A percentile compares a stretch with the other conserved stretches of the same genome.
Evolutionary conservation across 768 basidiomycete species (phyloP).

Genomic region (Peribolospora baueri): DNA sequence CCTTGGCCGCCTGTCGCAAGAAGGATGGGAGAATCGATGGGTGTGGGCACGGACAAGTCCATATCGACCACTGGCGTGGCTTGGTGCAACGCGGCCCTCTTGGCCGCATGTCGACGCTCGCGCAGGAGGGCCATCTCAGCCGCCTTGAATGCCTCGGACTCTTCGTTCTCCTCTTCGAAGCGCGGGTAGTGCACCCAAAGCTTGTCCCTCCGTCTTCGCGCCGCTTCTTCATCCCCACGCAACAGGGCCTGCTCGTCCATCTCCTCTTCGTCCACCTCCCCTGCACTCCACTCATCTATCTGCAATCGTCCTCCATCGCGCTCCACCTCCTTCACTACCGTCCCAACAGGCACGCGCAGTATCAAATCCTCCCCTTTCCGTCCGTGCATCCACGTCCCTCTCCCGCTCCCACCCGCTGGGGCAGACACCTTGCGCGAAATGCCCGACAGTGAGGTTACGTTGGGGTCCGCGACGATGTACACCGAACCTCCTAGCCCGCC

Average conservation of each 20-base stretch:
- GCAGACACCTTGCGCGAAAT: slow-evolving; percentile 46
- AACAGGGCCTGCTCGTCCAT: slow-evolving; percentile 2
- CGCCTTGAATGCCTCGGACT: slow-evolving; percentile 41
- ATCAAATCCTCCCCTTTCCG: slow-evolving; percentile 43
- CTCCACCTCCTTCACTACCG: slow-evolving; percentile 51
- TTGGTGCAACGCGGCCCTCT: slow-evolving; percentile 9
- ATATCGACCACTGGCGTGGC: slow-evolving; percentile 19
- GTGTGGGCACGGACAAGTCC: slow-evolving; percentile 9
- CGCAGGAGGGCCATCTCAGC: slow-evolving; percentile 38
- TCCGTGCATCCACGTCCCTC: slow-evolving; percentile 72
- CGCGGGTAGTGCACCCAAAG: slow-evolving; percentile 59
- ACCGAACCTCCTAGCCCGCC: slow-evolving; percentile 75
- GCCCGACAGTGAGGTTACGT: slow-evolving; percentile 50
- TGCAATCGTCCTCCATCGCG: slow-evolving; percentile 6
- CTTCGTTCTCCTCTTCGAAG: slow-evolving; percentile 35
- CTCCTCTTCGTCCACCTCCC: slow-evolving; percentile 3
- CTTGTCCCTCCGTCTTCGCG: slow-evolving; percentile 15
- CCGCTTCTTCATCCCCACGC: slow-evolving; percentile 2
- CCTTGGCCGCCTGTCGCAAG: slow-evolving; percentile 53
- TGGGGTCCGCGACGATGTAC: slow-evolving; percentile 52
- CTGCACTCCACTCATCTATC: slow-evolving; percentile 5
- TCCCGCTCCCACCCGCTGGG: slow-evolving; percentile 41
- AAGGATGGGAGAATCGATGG: slow-evolving; percentile 18
- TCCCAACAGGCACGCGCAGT: slow-evolving; percentile 68
- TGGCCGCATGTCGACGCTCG: slow-evolving; percentile 37